Evolutionary conservation across 768 basidiomycete genomes (phyloP), one percentile per base, ranked within the genome.

Genomic region (Ramaria sp.): DNA sequence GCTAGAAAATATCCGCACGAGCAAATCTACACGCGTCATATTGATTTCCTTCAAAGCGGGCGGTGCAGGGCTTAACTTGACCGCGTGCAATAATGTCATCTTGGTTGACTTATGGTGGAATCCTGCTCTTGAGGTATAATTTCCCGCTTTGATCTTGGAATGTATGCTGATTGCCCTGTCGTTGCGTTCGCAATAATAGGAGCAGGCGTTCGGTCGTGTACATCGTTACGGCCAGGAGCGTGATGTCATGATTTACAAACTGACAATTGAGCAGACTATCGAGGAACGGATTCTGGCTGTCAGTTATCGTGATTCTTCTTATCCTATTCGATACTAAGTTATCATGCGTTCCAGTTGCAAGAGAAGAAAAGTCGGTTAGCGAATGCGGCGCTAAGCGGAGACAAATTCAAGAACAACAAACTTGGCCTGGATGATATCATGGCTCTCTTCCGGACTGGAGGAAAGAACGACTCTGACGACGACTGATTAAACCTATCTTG

Each of bases 1-100:
- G 3, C 67, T 98, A 41, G 71, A 81, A 34, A 79, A 77, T 60
- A 92, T 99, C 67, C 79, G 77, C 62, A 78, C 59, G 16, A 79
- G 77, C 64, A 66, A 67, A 25, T 71, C 61, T 15, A 80, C 75
- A 10, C 77, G 77, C 30, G 82, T 95, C 41, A 96, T 98, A 57
- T 70, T 99, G 59, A 93, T 98, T 58, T 96, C 92, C 0, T 94
- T 97, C 78, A 96, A 94, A 66, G 92, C 93, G 27, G 93, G 93
- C 3, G 88, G 88, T 62, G 91, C 87, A n/a, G 90, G 90, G 88
- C 78, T 97, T 43, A 96, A 97, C 64, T 65, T 97, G 62, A 92
- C 91, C 0, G 84, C 82, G 36, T 97, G 94, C 69, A 95, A 93
- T 66, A 90, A 95, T 59, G 93, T 97, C 37, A 86, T 97, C 60